A percentile compares a stretch with the other conserved stretches of the same genome.
These are phyloP conservation scores for Xylaria sp. DNA, from an alignment of 2,329 filamentous ascomycete genomes.

Conservation along the genomic window DNA sequence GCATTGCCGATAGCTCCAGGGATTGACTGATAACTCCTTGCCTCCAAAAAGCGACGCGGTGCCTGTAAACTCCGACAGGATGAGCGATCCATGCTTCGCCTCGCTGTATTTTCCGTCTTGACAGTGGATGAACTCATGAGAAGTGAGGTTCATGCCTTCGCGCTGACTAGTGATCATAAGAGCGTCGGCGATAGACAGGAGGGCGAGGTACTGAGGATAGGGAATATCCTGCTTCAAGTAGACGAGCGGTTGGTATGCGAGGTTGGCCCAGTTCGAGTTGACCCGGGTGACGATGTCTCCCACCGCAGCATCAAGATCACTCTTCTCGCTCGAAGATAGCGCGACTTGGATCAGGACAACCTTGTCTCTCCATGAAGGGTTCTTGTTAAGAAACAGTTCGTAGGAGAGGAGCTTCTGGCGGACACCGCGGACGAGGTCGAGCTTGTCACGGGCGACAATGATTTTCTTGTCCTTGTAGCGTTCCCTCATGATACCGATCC, in stretches of 20 bases:
- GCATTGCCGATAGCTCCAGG: conserved; percentile 91
- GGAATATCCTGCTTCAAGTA: conserved; percentile 95
- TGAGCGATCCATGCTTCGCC: conserved; percentile 85
- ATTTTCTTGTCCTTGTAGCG: conserved; percentile 86
- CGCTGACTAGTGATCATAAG: conserved; percentile 94
- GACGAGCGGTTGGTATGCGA: conserved; percentile 89
- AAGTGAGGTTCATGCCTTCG: conserved; percentile 96
- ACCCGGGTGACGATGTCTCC: conserved; percentile 94
- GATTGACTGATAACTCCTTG: conserved; percentile 84
- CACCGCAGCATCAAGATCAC: conserved; percentile 83
- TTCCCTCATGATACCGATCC: conserved; percentile 79
- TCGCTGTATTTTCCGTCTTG: conserved; percentile 76
- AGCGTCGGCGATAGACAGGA: conserved; percentile 86
- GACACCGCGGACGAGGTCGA: conserved; percentile 89
- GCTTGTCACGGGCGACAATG: conserved; percentile 91
- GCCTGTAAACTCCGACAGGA: conserved; percentile 93
- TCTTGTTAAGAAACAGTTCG: conserved; percentile 91
- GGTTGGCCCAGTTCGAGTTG: conserved; percentile 86
- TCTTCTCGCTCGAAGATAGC: conserved; percentile 84
- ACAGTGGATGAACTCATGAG: conserved; percentile 90
- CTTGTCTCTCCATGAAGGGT: conserved; percentile 85
- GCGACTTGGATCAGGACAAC: conserved; percentile 94
- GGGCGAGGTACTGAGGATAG: conserved; percentile 88
- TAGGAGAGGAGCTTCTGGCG: conserved; percentile 91
- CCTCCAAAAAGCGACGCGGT: conserved; percentile 83